A percentile compares a stretch with the other conserved stretches of the same genome.
phyloP scores from a whole-genome alignment of 2,329 filamentous ascomycete species.

The Aspergillus aculeatus region DNA sequence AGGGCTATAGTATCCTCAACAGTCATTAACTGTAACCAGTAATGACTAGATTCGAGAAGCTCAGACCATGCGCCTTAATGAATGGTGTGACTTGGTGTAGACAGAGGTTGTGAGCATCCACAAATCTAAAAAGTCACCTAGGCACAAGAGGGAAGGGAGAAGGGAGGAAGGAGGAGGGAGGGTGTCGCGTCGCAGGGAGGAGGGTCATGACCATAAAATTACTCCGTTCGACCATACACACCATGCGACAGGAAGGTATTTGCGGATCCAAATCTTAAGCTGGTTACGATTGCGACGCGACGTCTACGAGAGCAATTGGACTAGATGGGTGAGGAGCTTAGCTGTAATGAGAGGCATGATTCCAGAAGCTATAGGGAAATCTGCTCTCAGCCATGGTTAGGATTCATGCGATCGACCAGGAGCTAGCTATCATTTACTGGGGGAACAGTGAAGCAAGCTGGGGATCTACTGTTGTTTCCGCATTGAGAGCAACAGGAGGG shows the following conservation, averaged over 20 bases:
- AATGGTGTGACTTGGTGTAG: background rate
- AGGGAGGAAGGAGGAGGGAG: too few relatives aligned
- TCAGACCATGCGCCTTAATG: background rate
- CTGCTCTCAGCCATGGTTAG: background rate
- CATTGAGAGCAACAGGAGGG: background rate
- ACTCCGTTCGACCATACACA: background rate
- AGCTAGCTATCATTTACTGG: too few relatives aligned
- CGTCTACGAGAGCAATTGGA: background rate
- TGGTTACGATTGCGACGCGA: background rate
- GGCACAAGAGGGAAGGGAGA: background rate
- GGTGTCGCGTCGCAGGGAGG: background rate
- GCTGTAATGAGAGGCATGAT: background rate
- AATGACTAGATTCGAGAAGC: background rate
- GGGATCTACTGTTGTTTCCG: background rate
- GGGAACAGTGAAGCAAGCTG: too few relatives aligned
- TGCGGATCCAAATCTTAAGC: slow-evolving; percentile 1
- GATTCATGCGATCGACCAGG: too few relatives aligned
- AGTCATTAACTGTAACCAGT: background rate
- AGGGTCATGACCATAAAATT: background rate
- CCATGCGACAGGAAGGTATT: background rate
- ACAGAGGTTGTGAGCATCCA: background rate
- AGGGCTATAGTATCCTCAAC: background rate
- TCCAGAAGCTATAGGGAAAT: background rate
- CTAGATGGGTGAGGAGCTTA: background rate
- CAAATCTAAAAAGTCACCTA: background rate